phyloP scores from a whole-genome alignment of 2,329 filamentous ascomycete genomes.

The Rosellinia necatrix region DNA sequence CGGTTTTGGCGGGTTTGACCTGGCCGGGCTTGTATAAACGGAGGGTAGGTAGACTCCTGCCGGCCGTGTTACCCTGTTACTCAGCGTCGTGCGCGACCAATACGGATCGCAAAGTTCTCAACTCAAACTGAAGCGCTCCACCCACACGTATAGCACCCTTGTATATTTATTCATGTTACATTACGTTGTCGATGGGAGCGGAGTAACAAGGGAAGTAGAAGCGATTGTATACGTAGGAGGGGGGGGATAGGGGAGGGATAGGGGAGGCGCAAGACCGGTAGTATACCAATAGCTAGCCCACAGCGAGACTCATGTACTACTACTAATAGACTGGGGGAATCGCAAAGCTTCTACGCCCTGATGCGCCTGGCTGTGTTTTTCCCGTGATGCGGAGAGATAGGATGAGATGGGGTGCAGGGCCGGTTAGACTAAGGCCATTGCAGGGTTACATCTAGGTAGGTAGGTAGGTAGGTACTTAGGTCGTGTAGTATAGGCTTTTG shows the following conservation, averaged over 20 bases:
- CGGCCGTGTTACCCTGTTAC: slow-evolving; percentile 1
- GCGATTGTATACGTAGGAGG: too few relatives aligned
- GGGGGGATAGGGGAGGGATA: background rate
- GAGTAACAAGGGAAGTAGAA: slow-evolving; percentile 7
- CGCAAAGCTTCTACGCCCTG: too few relatives aligned
- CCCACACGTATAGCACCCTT: slow-evolving; percentile 15
- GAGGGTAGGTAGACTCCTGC: slow-evolving; percentile 2
- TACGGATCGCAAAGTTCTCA: slow-evolving; percentile 35
- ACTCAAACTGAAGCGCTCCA: slow-evolving; percentile 35
- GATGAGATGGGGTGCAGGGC: too few relatives aligned
- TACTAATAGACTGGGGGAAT: slow-evolving; percentile 11
- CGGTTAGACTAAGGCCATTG: background rate
- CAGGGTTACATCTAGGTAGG: background rate
- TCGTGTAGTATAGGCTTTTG: too few relatives aligned
- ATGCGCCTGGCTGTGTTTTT: too few relatives aligned
- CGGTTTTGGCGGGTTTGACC: slow-evolving; percentile 8
- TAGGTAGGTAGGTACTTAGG: too few relatives aligned
- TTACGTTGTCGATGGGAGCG: slow-evolving; percentile 15
- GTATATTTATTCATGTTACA: slow-evolving; percentile 24
- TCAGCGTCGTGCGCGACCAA: slow-evolving; percentile 20
- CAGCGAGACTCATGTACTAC: slow-evolving; percentile 19
- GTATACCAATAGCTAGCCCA: slow-evolving; percentile 12
- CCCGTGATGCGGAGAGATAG: too few relatives aligned
- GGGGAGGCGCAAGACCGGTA: slow-evolving; percentile 19
- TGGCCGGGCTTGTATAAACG: slow-evolving; percentile 1